Evolutionary conservation across 345 rosid genomes (phyloP), one percentile per base, ranked within the genome.

Genomic region (Linum usitatissimum): DNA sequence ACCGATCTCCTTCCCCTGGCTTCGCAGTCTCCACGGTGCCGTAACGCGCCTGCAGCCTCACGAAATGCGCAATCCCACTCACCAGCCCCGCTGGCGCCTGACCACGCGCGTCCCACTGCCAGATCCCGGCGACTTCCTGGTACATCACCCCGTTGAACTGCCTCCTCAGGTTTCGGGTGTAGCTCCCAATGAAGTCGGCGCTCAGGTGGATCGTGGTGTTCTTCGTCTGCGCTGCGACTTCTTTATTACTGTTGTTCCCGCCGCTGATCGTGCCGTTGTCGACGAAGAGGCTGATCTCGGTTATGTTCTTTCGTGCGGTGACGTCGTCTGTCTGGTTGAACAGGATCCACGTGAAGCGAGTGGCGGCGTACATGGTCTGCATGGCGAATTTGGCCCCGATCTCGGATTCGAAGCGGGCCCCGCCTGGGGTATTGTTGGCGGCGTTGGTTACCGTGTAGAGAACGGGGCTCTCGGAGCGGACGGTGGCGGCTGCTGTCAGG

Each of bases 131-230:
- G 69, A 66, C 73, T 51, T 83, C 92, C 4, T 87, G 88, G 61
- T 90, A 87, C 55, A 87, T 36, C 2, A 90, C 81, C 4, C 93
- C 89, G 0, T 67, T 72, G 55, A 83, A 73, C 63, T 83, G 87
- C n/a, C 55, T 64, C 60, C 36, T 80, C 0, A 79, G 51, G 23
- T 87, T 77, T 0, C 87, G 86, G 3, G 62, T 23, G 70, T 68
- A 57, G 53, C 34, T 68, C 7, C 23, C 78, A 0, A 76, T 53
- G 55, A 69, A 76, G 13, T 59, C 59, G 0, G 79, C 79, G 31
- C 64, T 74, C 12, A 81, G 56, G n/a, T 78, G 83, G 28, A 78
- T 81, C 59, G 74, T 68, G 12, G 68, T 38, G 55, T 58, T 63
- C 55, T 2, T n/a, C 1, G 85, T 17, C 15, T 64, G 67, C 0